Evolutionary conservation across 1,284 basidiomycete genomes (phyloP).

Genomic region (Vanrija pseudolonga): DNA sequence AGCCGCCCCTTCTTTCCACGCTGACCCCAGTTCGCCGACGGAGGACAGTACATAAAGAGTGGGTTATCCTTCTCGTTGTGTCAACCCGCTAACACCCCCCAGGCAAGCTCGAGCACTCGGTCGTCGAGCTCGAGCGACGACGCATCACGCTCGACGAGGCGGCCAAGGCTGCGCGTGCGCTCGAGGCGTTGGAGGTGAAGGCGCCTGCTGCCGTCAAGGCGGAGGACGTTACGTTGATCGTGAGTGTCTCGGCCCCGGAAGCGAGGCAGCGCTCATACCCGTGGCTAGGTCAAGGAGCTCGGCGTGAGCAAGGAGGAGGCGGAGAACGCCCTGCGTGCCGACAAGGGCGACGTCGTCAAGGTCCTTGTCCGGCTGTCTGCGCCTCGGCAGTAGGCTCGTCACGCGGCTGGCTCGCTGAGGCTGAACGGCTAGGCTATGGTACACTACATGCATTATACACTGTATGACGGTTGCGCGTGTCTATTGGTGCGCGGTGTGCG

Average conservation of each 20-base stretch:
- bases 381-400: slow-evolving; percentile 2
- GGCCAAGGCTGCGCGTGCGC: slow-evolving; percentile 37
- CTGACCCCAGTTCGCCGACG: slow-evolving; percentile 41
- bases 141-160: slow-evolving; percentile 39
- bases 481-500: neutral
- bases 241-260: slow-evolving; percentile 16
- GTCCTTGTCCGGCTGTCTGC: slow-evolving; percentile 32
- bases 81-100: neutral
- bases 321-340: slow-evolving; percentile 27
- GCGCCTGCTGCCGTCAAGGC: slow-evolving; percentile 20
- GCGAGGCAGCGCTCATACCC: slow-evolving; percentile 1
- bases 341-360: slow-evolving; percentile 39
- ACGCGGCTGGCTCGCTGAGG: too few species aligned
- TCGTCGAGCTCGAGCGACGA: slow-evolving; percentile 34
- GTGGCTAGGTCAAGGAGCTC: slow-evolving; percentile 34
- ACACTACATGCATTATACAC: slow-evolving; percentile 21
- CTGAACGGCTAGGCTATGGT: neutral
- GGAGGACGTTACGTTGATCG: slow-evolving; percentile 39
- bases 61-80: neutral
- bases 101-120: slow-evolving; percentile 43
- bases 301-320: slow-evolving; percentile 32
- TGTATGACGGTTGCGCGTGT: neutral
- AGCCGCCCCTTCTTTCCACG: slow-evolving; percentile 6
- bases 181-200: slow-evolving; percentile 36
- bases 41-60: slow-evolving; percentile 44